Percentiles rank a stretch among this genome's conserved stretches.
phyloP scores from a whole-genome alignment of 2,329 filamentous ascomycete species.

The Elsinoe batatas region DNA sequence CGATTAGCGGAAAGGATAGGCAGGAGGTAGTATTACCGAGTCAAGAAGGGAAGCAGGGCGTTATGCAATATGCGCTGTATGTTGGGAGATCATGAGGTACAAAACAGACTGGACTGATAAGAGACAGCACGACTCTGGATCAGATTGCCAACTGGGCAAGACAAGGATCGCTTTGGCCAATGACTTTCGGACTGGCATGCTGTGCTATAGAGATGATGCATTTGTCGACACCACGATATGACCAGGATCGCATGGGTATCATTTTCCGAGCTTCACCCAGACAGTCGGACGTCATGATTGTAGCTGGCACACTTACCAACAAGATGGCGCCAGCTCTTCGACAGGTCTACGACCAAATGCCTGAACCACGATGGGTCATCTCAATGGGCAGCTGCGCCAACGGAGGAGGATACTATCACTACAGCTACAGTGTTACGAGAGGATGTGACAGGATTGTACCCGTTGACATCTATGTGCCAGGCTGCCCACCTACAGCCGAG shows the following conservation, averaged over 20 bases:
- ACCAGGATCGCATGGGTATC: constrained; percentile 79
- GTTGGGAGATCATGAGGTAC: constrained; percentile 28
- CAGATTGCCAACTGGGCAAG: constrained; percentile 75
- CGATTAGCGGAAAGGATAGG: constrained; percentile 42
- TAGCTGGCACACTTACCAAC: constrained; percentile 85
- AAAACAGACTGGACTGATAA: constrained; percentile 17
- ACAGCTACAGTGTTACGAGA: constrained; percentile 66
- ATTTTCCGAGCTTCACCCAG: constrained; percentile 83
- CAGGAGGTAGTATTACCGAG: constrained; percentile 64
- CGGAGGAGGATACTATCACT: constrained; percentile 75
- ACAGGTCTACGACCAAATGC: constrained; percentile 91
- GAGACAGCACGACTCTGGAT: constrained; percentile 61
- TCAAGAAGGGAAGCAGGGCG: constrained; percentile 69
- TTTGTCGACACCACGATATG: constrained; percentile 76
- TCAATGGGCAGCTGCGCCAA: constrained; percentile 80
- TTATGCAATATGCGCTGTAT: constrained; percentile 78
- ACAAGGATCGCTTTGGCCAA: constrained; percentile 76
- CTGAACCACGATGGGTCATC: constrained; percentile 74
- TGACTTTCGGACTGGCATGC: constrained; percentile 82
- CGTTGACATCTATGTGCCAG: constrained; percentile 71
- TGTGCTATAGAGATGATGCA: constrained; percentile 93
- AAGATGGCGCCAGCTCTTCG: constrained; percentile 86
- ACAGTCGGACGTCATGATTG: constrained; percentile 88
- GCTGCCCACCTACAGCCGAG: constrained; percentile 50
- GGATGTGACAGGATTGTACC: constrained; percentile 69